Conservation (phyloP, 2,329 filamentous ascomycete species). For the Clonostachys rhizophaga region DNA sequence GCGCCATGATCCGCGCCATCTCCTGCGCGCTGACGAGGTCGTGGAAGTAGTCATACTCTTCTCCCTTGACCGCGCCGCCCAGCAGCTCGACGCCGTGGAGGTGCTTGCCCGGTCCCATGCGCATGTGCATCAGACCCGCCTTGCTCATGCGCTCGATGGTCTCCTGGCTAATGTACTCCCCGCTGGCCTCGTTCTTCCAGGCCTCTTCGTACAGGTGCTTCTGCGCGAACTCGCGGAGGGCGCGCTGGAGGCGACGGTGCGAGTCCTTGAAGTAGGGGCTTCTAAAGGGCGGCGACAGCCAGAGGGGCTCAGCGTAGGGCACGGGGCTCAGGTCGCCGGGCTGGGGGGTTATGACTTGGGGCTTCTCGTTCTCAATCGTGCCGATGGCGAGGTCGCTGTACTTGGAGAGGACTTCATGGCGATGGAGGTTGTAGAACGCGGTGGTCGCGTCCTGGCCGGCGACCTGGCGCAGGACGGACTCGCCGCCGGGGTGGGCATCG, state of each 20-base stretch:
- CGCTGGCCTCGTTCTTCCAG: conserved; percentile 68
- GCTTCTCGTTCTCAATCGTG: conserved; percentile 67
- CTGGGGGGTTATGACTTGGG: conserved; percentile 65
- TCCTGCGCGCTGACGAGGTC: conserved; percentile 76
- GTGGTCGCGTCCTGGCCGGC: conserved; percentile 77
- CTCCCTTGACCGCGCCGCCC: conserved; percentile 65
- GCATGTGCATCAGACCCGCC: conserved; percentile 73
- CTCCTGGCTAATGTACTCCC: conserved; percentile 65
- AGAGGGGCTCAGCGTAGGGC: conserved; percentile 81
- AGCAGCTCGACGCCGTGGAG: conserved; percentile 68
- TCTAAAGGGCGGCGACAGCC: conserved; percentile 74
- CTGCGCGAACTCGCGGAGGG: conserved; percentile 70
- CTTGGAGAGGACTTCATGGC: conserved; percentile 82
- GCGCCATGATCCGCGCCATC: conserved; percentile 62
- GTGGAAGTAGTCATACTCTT: conserved; percentile 86
- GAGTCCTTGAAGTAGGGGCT: conserved; percentile 77
- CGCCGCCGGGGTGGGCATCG: conserved; percentile 80
- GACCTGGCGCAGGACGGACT: conserved; percentile 73
- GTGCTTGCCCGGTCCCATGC: conserved; percentile 78
- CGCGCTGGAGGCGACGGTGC: conserved; percentile 64
- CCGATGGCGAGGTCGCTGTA: conserved; percentile 74
- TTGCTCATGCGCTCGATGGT: conserved; percentile 77
- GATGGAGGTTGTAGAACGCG: conserved; percentile 88
- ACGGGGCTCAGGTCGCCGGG: conserved; percentile 71
- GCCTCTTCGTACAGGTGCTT: conserved; percentile 69